Conservation (phyloP, 371 early-diverging fungal genomes). For the Apophysomyces ossiformis region DNA sequence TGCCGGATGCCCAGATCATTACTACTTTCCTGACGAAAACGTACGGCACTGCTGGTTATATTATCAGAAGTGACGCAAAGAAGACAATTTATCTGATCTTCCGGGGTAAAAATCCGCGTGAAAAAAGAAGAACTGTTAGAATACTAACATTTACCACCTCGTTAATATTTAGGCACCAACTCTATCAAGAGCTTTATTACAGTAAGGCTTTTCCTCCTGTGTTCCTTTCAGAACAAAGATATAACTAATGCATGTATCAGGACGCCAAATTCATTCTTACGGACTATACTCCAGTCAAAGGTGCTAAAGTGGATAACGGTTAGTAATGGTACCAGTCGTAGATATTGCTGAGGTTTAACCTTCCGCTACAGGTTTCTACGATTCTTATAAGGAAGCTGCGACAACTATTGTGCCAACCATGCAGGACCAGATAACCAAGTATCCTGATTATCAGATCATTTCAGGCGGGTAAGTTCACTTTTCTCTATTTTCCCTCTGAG, state of each 20-base stretch:
- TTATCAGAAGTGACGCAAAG: conserved; percentile 14
- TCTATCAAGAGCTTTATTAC: conserved; percentile 25
- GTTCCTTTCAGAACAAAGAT: no score
- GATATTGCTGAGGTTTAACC: background rate
- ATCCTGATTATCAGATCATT: conserved; percentile 17
- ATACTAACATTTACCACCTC: background rate
- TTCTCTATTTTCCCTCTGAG: background rate
- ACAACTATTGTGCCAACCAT: conserved; percentile 3
- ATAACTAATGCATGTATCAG: conserved; percentile 1
- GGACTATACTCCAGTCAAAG: conserved; percentile 18
- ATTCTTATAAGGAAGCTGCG: conserved; percentile 18
- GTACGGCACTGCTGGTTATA: conserved; percentile 16
- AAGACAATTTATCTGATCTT: conserved; percentile 16
- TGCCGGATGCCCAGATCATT: conserved; percentile 12
- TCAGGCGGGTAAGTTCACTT: conserved; percentile 14
- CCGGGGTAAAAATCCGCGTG: conserved; percentile 11
- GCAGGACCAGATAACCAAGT: conserved; percentile 8
- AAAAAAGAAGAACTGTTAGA: background rate
- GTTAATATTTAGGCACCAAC: background rate
- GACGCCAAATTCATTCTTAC: conserved; percentile 13
- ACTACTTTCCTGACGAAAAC: conserved; percentile 3
- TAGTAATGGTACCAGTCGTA: background rate
- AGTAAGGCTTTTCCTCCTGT: conserved; percentile 9
- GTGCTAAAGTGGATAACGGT: conserved; percentile 21
- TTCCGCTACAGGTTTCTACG: conserved; percentile 21